Base-by-base conservation (phyloP, 2,329 filamentous ascomycete species). In the Verticillium zaregamsianum region DNA sequence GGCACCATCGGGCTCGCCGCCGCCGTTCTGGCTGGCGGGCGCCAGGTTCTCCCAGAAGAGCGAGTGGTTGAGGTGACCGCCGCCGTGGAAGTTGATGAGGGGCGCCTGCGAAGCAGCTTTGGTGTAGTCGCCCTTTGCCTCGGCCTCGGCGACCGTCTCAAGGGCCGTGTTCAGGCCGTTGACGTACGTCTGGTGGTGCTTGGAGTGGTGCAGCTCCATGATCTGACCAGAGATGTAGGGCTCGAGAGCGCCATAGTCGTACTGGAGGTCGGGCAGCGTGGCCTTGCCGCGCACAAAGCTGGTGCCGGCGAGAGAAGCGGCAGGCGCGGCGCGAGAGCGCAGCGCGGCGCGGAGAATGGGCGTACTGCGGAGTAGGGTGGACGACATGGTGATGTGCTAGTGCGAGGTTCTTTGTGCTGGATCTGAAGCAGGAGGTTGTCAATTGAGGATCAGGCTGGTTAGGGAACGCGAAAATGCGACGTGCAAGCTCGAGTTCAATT, bases 241-340 rank as follows among this genome's bases (percentile, higher is more conserved):
- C 81, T 99, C 95, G 71, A 99, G 92, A 59, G 93, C 95, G 74
- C 90, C 92, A 78, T 97, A 99, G 84, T 97, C 95, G 76, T 98
- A 85, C 31, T 79, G 68, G n/a, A 98, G 88, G 72, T 97, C 93
- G 66, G 95, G 95, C 52, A 99, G 90, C 52, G 93, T 97, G 59
- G 91, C 94, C 83, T 97, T 97, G 79, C 87, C 88, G 71, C 93
- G 89, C 69, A 89, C 84, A 72, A 96, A 96, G 74, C 85, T 90
- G 69, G 89, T 89, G 76, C 87, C 86, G 67, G 89, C 87, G 72
- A 91, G 80, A 72, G 88, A 86, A 69, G 86, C 83, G 61, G 82
- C 78, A 66, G 64, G 82, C 63, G 86, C 81, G 71, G 86, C 85
- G 70, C 83, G 80, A 67, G 89, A 85, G 71, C 91, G 86, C 65